phyloP scores from a whole-genome alignment of 2,329 filamentous ascomycete species.

The Magnaporthiopsis rhizophila region DNA sequence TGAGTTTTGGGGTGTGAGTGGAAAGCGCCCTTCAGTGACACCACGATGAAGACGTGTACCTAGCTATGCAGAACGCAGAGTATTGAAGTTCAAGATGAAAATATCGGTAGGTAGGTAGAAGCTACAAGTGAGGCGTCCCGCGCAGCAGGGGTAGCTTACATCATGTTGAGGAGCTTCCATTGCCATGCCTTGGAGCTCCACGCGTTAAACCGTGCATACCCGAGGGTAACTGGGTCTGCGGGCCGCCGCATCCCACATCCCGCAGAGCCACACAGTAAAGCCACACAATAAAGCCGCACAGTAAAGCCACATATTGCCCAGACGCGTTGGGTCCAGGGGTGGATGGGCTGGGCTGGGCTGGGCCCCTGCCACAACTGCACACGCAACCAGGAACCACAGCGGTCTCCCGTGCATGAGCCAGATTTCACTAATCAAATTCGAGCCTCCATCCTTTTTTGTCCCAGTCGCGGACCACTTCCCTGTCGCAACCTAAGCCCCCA shows the following conservation, averaged over 20 bases:
- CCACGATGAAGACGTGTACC: too few relatives aligned
- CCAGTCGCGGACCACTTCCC: not conserved
- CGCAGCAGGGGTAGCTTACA: not conserved
- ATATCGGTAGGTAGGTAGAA: not conserved
- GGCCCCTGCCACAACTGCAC: not conserved
- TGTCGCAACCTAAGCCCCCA: not conserved
- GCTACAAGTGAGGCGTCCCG: not conserved
- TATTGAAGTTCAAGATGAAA: too few relatives aligned
- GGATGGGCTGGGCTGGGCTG: too few relatives aligned
- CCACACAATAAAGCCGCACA: not conserved
- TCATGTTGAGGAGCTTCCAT: conserved; percentile 1
- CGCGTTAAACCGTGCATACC: conserved; percentile 15
- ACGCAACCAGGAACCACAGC: not conserved
- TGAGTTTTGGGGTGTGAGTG: not conserved
- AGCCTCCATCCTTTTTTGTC: not conserved
- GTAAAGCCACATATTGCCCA: not conserved
- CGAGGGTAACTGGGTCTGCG: conserved; percentile 7
- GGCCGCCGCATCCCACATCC: too few relatives aligned
- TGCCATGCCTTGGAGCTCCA: not conserved
- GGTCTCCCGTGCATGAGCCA: conserved; percentile 11
- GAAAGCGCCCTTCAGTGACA: not conserved
- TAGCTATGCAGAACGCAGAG: too few relatives aligned
- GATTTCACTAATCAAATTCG: conserved; percentile 11
- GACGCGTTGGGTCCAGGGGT: too few relatives aligned
- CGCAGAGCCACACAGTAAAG: not conserved